Conservation (phyloP, 306 rosid genomes). For the Clitoria ternatea region DNA sequence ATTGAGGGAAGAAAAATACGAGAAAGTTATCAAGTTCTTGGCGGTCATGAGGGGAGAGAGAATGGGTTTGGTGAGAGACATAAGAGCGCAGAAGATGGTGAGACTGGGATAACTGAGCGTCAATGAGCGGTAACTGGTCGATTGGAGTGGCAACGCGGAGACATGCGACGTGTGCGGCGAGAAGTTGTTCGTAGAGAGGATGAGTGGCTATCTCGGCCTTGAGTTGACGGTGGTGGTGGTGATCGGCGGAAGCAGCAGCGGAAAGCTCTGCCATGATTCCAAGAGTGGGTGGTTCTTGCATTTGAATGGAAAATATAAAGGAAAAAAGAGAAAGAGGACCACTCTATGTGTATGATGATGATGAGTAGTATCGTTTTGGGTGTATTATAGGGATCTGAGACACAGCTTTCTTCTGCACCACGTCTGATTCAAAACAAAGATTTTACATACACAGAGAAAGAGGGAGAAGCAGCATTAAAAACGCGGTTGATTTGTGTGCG, state of each 20-base stretch:
- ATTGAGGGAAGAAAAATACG: constrained; percentile 22
- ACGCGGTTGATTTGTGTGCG: not conserved
- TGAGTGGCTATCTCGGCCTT: constrained; percentile 91
- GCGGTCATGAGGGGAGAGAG: constrained; percentile 76
- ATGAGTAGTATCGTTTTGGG: constrained; percentile 31
- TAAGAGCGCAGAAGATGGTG: constrained; percentile 77
- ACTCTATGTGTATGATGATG: constrained; percentile 18
- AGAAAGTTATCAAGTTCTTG: constrained; percentile 90
- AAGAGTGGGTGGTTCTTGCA: constrained; percentile 71
- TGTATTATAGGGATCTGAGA: constrained; percentile 75
- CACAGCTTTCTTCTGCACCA: constrained; percentile 68
- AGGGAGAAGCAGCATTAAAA: constrained; percentile 27
- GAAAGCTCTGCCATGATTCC: constrained; percentile 63
- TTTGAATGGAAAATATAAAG: constrained; percentile 28
- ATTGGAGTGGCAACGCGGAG: constrained; percentile 95
- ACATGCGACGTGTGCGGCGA: constrained; percentile 81
- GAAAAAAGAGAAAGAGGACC: constrained; percentile 38
- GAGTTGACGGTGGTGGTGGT: constrained; percentile 41
- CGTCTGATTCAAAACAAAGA: constrained; percentile 56
- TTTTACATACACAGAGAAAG: constrained; percentile 51
- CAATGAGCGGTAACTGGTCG: constrained; percentile 87
- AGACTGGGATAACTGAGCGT: constrained; percentile 86
- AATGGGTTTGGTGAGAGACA: constrained; percentile 54
- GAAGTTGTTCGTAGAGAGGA: constrained; percentile 81
- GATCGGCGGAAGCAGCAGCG: constrained; percentile 41